Conservation (phyloP, 2,329 filamentous ascomycete genomes). For the Colletotrichum sp. region DNA sequence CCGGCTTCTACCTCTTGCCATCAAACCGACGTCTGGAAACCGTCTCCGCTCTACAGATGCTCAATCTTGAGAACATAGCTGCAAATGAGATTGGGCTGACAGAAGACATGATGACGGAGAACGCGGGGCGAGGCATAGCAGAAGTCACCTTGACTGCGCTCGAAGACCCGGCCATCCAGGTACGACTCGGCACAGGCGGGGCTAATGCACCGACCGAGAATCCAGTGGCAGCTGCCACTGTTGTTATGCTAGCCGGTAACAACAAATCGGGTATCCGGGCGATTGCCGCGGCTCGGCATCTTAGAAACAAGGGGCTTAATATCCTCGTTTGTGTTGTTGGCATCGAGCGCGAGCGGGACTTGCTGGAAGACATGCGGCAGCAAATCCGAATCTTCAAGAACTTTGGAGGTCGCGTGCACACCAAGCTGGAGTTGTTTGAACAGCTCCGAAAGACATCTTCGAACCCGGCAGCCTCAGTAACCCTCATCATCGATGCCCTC, state of each 20-base stretch:
- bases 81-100: slow-evolving; percentile 85
- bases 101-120: slow-evolving; percentile 91
- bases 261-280: slow-evolving; percentile 87
- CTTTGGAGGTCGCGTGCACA: slow-evolving; percentile 76
- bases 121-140: slow-evolving; percentile 86
- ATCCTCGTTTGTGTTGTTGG: slow-evolving; percentile 85
- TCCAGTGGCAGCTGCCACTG: slow-evolving; percentile 36
- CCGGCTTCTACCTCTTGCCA: slow-evolving; percentile 58
- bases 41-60: slow-evolving; percentile 80
- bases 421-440: slow-evolving; percentile 66
- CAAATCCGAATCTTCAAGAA: slow-evolving; percentile 86
- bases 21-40: slow-evolving; percentile 65
- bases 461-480: slow-evolving; percentile 55
- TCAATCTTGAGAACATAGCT: slow-evolving; percentile 90
- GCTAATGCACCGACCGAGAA: slow-evolving; percentile 29
- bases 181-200: slow-evolving; percentile 49
- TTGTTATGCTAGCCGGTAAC: slow-evolving; percentile 91
- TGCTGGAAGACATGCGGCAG: slow-evolving; percentile 79
- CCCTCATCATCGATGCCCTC: slow-evolving; percentile 87
- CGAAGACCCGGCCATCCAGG: slow-evolving; percentile 63
- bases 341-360: slow-evolving; percentile 80
- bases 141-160: slow-evolving; percentile 79
- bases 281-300: slow-evolving; percentile 83
- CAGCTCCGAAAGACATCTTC: slow-evolving; percentile 53
- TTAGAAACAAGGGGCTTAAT: slow-evolving; percentile 81